phyloP scores from a whole-genome alignment of 352 stramenopile species.

The Pythium rhizo-oryzae region DNA sequence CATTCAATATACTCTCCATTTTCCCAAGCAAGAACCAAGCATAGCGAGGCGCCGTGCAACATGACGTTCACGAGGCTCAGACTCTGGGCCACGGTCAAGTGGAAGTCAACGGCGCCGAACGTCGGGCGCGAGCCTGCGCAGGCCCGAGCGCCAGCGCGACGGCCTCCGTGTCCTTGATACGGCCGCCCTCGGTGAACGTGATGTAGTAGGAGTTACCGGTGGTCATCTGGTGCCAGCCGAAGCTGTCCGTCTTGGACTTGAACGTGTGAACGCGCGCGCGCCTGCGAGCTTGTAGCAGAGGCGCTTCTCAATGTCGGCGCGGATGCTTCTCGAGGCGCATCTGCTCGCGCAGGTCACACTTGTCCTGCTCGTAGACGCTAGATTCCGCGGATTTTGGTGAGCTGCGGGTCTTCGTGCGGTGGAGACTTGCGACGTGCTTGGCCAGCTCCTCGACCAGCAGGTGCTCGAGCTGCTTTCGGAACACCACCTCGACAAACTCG shows the following conservation, averaged over 20 bases:
- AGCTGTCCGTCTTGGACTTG: conserved; percentile 68
- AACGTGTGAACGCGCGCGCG: conserved; percentile 65
- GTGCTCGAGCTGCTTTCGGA: conserved; percentile 37
- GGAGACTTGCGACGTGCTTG: conserved; percentile 52
- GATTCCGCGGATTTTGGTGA: conserved; percentile 98
- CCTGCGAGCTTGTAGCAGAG: conserved; percentile 94
- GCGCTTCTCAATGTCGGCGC: conserved; percentile 92
- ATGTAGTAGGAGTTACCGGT: conserved; percentile 80
- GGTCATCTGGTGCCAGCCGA: conserved; percentile 73
- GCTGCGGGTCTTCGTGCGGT: conserved; percentile 52
- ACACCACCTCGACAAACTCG: conserved; percentile 58
- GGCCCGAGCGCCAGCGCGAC: conserved; percentile 87
- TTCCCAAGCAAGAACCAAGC: too few relatives aligned
- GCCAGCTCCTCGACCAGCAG: conserved; percentile 36
- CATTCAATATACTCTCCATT: too few relatives aligned
- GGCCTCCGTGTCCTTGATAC: conserved; percentile 92
- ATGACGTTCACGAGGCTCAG: conserved; percentile 95
- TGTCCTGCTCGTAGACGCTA: conserved; percentile 98
- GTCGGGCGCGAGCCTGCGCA: conserved; percentile 92
- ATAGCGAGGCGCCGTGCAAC: too few relatives aligned
- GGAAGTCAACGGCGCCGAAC: conserved; percentile 92
- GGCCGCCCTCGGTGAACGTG: conserved; percentile 88
- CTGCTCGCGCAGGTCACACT: conserved; percentile 88
- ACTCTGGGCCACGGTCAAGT: conserved; percentile 96
- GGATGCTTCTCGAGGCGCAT: conserved; percentile 90